These are phyloP conservation scores for Phellinidium pouzarii DNA, from an alignment of 1,284 basidiomycete species.

Conservation along the genomic window DNA sequence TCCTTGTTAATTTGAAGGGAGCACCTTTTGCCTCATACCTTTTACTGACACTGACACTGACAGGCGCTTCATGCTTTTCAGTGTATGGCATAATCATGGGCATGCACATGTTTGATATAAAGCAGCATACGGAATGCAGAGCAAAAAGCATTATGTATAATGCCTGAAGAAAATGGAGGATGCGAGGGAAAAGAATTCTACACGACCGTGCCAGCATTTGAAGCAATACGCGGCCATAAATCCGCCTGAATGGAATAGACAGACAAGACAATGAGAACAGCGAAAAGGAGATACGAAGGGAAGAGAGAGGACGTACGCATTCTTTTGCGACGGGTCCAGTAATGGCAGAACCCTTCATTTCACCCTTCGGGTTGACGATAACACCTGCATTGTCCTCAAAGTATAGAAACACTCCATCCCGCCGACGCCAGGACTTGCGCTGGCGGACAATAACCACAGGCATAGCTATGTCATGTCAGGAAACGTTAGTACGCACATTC, in stretches of 20 bases:
- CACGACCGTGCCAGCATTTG: constrained; percentile 98
- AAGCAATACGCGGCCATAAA: constrained; percentile 99
- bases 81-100: constrained; percentile 11
- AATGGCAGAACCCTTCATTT: constrained; percentile 99
- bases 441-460: constrained; percentile 96
- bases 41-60: no score
- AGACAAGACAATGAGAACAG: neutral
- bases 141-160: constrained; percentile 4
- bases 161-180: constrained; percentile 15
- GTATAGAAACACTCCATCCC: constrained; percentile 98
- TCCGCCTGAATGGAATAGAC: constrained; percentile 65
- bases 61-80: neutral
- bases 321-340: constrained; percentile 97
- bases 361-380: constrained; percentile 98
- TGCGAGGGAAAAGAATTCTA: constrained; percentile 32
- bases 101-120: constrained; percentile 9
- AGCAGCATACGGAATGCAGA: neutral
- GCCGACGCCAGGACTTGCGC: constrained; percentile 97
- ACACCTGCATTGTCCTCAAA: constrained; percentile 99
- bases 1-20: no score
- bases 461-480: constrained; percentile 61
- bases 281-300: constrained; percentile 5
- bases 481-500: constrained; percentile 2
- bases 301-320: constrained; percentile 59
- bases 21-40: no score